Evolutionary conservation across 2,329 filamentous ascomycete genomes (phyloP).

Genomic region (Neonectria neomacrospora): DNA sequence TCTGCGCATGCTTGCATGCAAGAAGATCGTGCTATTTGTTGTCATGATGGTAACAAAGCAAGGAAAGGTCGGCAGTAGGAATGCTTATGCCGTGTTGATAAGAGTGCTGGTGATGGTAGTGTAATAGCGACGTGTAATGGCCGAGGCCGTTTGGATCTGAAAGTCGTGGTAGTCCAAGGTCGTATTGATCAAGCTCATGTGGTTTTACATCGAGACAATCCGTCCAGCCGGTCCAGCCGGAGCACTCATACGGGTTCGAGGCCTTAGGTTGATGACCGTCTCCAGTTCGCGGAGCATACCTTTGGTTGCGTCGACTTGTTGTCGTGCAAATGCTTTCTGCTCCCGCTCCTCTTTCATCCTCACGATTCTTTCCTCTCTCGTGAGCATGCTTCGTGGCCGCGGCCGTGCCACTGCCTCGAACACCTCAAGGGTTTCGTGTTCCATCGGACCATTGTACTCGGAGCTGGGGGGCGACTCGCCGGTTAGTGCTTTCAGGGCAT

Average conservation of each 20-base stretch:
- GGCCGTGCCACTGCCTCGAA: constrained; percentile 89
- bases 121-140: not conserved
- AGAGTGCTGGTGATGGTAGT: constrained; percentile 11
- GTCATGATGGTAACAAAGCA: constrained; percentile 9
- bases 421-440: constrained; percentile 78
- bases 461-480: constrained; percentile 71
- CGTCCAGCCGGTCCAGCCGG: constrained; percentile 50
- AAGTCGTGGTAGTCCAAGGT: constrained; percentile 6
- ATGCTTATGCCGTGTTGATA: constrained; percentile 21
- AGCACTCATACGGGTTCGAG: constrained; percentile 53
- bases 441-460: constrained; percentile 65
- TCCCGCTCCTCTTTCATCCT: constrained; percentile 90
- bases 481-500: constrained; percentile 81
- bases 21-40: constrained; percentile 6
- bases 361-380: constrained; percentile 85
- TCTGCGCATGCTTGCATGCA: constrained; percentile 16
- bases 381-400: constrained; percentile 75
- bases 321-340: constrained; percentile 75
- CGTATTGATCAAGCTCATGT: not conserved
- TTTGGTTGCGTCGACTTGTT: constrained; percentile 82
- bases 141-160: not conserved
- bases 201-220: constrained; percentile 57
- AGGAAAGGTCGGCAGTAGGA: constrained; percentile 1
- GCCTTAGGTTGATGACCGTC: constrained; percentile 77
- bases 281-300: constrained; percentile 95